Evolutionary conservation across 345 rosid genomes (phyloP), one percentile per base, ranked within the genome.

Genomic region (Bruguiera parviflora): DNA sequence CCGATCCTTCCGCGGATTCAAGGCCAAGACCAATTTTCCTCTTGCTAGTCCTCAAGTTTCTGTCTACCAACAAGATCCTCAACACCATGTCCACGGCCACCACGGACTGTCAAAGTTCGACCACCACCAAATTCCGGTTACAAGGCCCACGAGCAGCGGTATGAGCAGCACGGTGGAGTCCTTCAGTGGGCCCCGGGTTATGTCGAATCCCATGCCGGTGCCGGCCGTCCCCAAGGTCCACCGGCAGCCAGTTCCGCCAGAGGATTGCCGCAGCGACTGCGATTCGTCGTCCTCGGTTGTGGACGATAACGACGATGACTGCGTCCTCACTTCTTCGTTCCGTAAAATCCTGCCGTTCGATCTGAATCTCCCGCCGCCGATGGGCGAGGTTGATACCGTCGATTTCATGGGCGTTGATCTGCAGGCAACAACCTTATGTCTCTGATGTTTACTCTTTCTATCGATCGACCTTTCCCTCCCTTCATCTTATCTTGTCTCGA

Each of bases 101-200:
- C 28, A 21, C 79, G 46, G 74, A 73, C 62, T 92, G 81, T 5
- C 86, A 78, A 72, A 39, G 16, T 39, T 39, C 4, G 47, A 43
- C 49, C 49, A 43, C 18, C 49, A 43, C 18, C 49, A 43, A 5
- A 43, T 43, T 43, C 49, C 3, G 19, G 49, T 13, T 13, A 0
- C 19, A 5, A 77, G 97, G 22, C 97, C 98, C 28, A 82, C 97
- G 39, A 80, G 85, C 61, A 93, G 97, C 82, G 81, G 91, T 74
- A 82, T 89, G 92, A 94, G 98, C 83, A 89, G 97, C 80, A 94
- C 98, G 43, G 97, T 94, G 10, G 95, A 94, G 75, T 91, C 98
- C 3, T 93, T 83, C 60, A 93, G 96, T 64, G 96, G 97, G 27
- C 94, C 97, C 0, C 80, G 98, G 53, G 86, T 84, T 27, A 3